These are phyloP conservation scores for Austroboletus niveus DNA, from an alignment of 1,284 basidiomycete species.

Conservation along the genomic window DNA sequence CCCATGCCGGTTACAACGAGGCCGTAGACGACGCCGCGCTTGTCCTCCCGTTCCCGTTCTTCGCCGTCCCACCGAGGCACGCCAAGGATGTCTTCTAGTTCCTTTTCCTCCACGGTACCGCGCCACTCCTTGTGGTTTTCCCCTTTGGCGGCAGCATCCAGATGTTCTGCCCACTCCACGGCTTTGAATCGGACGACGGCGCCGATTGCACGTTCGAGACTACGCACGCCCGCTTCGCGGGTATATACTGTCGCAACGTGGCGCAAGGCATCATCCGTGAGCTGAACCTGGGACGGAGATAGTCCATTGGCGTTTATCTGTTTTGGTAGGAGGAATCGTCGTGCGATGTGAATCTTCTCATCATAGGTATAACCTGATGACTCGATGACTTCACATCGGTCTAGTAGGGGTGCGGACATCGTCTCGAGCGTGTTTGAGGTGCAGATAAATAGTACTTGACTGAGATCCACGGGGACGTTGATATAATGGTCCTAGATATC, in stretches of 20 bases:
- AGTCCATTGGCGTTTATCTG: conserved; percentile 74
- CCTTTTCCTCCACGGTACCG: conserved; percentile 60
- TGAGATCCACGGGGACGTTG: conserved; percentile 87
- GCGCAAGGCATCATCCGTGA: conserved; percentile 69
- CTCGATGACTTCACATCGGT: conserved; percentile 71
- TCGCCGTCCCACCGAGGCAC: conserved; percentile 80
- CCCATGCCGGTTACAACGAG: conserved; percentile 88
- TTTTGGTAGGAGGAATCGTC: conserved; percentile 83
- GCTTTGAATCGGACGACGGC: conserved; percentile 84
- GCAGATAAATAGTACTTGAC: conserved; percentile 86
- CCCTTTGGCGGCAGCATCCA: conserved; percentile 41
- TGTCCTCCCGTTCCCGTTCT: conserved; percentile 68
- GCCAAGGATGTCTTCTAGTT: conserved; percentile 86
- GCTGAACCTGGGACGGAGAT: conserved; percentile 48
- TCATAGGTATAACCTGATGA: conserved; percentile 85
- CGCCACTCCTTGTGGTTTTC: conserved; percentile 49
- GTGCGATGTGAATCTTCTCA: conserved; percentile 88
- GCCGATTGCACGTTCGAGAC: conserved; percentile 85
- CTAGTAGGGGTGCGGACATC: conserved; percentile 80
- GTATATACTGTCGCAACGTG: conserved; percentile 79
- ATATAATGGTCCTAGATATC: conserved; percentile 78
- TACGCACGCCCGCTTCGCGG: conserved; percentile 89
- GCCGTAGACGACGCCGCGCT: conserved; percentile 78
- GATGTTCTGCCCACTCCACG: conserved; percentile 80
- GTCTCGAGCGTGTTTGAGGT: conserved; percentile 86